Percentiles rank a stretch among this genome's conserved stretches.
phyloP scores from a whole-genome alignment of 305 asterid species.

The Caryopteris hybrid region DNA sequence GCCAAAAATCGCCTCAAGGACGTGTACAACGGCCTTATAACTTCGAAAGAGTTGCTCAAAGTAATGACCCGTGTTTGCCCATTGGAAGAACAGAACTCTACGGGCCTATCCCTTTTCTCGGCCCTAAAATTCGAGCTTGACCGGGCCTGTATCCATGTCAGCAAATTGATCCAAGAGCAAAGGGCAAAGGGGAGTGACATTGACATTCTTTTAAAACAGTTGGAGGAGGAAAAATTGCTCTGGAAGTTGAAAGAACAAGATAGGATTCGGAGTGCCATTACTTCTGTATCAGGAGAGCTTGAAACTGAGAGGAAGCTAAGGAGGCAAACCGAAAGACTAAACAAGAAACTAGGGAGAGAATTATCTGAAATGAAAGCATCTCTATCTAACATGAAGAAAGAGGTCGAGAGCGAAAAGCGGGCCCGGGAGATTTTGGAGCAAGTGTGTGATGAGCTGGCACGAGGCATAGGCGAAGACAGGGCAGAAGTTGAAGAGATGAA shows the following conservation, averaged over 20 bases:
- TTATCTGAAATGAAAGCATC: conserved; percentile 57
- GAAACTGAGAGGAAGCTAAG: conserved; percentile 75
- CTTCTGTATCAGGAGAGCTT: conserved; percentile 56
- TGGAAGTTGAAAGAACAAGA: conserved; percentile 74
- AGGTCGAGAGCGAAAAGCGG: conserved; percentile 69
- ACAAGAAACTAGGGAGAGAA: conserved; percentile 75
- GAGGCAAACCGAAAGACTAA: conserved; percentile 74
- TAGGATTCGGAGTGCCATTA: conserved; percentile 48
- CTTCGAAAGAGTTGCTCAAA: conserved; percentile 73
- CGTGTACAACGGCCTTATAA: conserved; percentile 54
- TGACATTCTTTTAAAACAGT: conserved; percentile 42
- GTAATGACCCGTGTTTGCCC: conserved; percentile 48
- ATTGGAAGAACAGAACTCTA: conserved; percentile 46
- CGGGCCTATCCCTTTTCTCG: conserved; percentile 56
- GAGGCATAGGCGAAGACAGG: conserved; percentile 73
- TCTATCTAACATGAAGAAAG: conserved; percentile 38
- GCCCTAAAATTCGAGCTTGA: conserved; percentile 74
- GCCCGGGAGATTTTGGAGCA: conserved; percentile 76
- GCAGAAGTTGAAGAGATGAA: conserved; percentile 76
- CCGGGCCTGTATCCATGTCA: conserved; percentile 42
- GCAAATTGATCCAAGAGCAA: conserved; percentile 56
- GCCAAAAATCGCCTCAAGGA: conserved; percentile 55
- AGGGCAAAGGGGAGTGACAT: conserved; percentile 36
- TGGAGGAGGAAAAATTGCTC: conserved; percentile 53
- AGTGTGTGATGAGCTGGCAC: conserved; percentile 79